Conservation (phyloP, 306 rosid species). For the Prunus mume region DNA sequence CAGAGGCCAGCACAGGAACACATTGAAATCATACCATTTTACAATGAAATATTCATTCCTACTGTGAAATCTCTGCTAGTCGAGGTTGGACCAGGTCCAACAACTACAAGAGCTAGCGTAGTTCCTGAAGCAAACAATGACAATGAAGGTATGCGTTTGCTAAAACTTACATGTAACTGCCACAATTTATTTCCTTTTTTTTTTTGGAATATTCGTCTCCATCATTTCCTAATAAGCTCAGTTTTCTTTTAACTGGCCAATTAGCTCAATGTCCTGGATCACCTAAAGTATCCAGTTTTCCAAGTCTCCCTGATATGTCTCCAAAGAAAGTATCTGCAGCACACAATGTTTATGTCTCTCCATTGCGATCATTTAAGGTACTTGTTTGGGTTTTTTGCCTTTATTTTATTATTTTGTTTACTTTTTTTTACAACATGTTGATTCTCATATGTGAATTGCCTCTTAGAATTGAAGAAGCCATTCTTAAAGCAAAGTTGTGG, state of each 20-base stretch:
- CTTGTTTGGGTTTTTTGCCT: slow-evolving; percentile 9
- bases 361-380: slow-evolving; percentile 96
- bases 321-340: slow-evolving; percentile 95
- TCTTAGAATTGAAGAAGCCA: neutral
- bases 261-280: slow-evolving; percentile 89
- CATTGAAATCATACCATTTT: slow-evolving; percentile 84
- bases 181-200: slow-evolving; percentile 2
- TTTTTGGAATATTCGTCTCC: slow-evolving; percentile 13
- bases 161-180: neutral
- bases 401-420: slow-evolving; percentile 1
- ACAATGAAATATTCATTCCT: slow-evolving; percentile 86
- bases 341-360: slow-evolving; percentile 95
- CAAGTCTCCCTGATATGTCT: slow-evolving; percentile 97
- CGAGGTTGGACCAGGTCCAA: slow-evolving; percentile 79
- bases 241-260: slow-evolving; percentile 23
- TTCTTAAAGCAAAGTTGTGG: neutral
- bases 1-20: slow-evolving; percentile 85
- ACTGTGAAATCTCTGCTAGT: slow-evolving; percentile 80
- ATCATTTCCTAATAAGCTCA: slow-evolving; percentile 21
- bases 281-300: slow-evolving; percentile 84
- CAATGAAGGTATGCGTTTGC: slow-evolving; percentile 55
- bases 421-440: neutral
- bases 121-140: slow-evolving; percentile 62
- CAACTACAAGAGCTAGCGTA: slow-evolving; percentile 43
- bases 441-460: slow-evolving; percentile 1